Evolutionary conservation across 768 basidiomycete species (phyloP).

Genomic region (Phlebiopsis gigantea): DNA sequence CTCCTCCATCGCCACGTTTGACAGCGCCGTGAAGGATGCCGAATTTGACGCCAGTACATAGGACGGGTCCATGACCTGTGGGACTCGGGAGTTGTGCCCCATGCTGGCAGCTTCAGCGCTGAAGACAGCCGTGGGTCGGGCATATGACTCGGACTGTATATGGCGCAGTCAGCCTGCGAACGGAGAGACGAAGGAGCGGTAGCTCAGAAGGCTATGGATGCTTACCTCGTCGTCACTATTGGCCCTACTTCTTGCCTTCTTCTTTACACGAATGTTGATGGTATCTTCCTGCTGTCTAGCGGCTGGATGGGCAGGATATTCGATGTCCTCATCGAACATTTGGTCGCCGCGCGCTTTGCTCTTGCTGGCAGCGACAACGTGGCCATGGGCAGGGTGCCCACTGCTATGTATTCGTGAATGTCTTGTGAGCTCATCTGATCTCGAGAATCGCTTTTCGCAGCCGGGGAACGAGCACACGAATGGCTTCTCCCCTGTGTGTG

Average conservation of each 20-base stretch:
- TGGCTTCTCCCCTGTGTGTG: constrained; percentile 97
- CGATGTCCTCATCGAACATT: constrained; percentile 18
- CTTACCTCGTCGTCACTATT: constrained; percentile 84
- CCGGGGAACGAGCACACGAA: constrained; percentile 86
- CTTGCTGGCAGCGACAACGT: constrained; percentile 12
- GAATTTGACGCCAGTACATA: constrained; percentile 25
- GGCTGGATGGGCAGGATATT: background rate
- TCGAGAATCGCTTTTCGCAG: constrained; percentile 98
- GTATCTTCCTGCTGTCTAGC: constrained; percentile 10
- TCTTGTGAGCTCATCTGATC: constrained; percentile 96
- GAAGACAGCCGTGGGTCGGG: constrained; percentile 31
- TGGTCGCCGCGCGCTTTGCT: constrained; percentile 27
- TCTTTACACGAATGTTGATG: constrained; percentile 41
- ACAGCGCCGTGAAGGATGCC: constrained; percentile 61
- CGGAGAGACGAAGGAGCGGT: background rate
- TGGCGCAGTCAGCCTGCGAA: background rate
- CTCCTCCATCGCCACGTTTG: constrained; percentile 81
- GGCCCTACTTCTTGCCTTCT: constrained; percentile 73
- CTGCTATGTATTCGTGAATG: constrained; percentile 91
- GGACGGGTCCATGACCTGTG: constrained; percentile 19
- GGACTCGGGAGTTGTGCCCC: constrained; percentile 19
- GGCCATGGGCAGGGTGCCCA: constrained; percentile 31
- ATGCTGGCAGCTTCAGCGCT: constrained; percentile 22
- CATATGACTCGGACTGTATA: constrained; percentile 31
- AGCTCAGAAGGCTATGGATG: constrained; percentile 6